Conservation (phyloP, 129 eudicot genomes). For the Chrysanthemum makinoi region DNA sequence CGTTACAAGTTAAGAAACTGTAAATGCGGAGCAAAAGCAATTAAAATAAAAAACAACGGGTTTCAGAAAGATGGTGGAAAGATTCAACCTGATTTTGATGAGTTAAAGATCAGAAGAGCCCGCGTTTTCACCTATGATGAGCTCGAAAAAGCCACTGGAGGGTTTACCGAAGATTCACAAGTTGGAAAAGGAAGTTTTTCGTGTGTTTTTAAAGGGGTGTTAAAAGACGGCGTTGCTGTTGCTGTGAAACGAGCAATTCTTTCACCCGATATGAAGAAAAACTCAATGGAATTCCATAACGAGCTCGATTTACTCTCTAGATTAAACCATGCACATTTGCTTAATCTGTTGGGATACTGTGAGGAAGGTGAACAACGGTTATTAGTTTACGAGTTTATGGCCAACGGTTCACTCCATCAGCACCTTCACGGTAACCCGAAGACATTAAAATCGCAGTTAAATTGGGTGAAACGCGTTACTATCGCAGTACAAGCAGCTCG, state of each 20-base stretch:
- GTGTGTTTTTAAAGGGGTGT: constrained; percentile 81
- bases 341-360: constrained; percentile 86
- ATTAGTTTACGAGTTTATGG: constrained; percentile 90
- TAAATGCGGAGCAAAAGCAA: constrained; percentile 45
- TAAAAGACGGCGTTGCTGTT: constrained; percentile 70
- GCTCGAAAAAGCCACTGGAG: constrained; percentile 68
- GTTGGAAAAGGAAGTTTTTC: constrained; percentile 98
- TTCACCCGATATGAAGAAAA: constrained; percentile 79
- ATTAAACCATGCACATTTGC: constrained; percentile 84
- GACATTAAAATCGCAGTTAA: constrained; percentile 48
- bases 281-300: constrained; percentile 81
- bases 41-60: constrained; percentile 36
- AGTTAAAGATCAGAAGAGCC: constrained; percentile 68
- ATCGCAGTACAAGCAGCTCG: constrained; percentile 95
- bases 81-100: constrained; percentile 70
- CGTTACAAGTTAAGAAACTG: constrained; percentile 78
- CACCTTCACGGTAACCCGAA: constrained; percentile 76
- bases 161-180: constrained; percentile 73
- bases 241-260: constrained; percentile 86
- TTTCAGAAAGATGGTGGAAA: constrained; percentile 54
- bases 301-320: constrained; percentile 86
- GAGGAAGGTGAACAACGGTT: constrained; percentile 93
- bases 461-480: constrained; percentile 91
- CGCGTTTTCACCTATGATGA: constrained; percentile 66
- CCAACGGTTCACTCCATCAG: constrained; percentile 81